These are phyloP conservation scores for Monosporozyma aquatica DNA, from an alignment of 805 yeast species.

Conservation along the genomic window DNA sequence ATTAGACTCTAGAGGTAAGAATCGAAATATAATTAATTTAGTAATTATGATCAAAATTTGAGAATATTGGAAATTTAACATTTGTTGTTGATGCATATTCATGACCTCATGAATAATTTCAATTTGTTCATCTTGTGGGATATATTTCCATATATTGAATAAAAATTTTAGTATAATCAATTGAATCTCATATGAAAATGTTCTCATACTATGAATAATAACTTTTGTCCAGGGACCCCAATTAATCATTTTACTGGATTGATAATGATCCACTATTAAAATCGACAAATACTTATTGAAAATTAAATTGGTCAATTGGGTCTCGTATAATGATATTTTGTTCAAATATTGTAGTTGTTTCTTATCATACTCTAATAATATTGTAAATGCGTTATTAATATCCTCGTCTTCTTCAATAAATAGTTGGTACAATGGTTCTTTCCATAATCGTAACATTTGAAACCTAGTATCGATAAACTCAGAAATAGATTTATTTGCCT, in stretches of 20 bases:
- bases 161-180: conserved; percentile 17
- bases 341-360: conserved; percentile 15
- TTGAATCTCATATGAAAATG: conserved; percentile 21
- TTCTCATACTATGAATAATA: conserved; percentile 18
- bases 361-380: conserved; percentile 19
- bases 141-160: conserved; percentile 24
- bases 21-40: not conserved
- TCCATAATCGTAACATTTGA: conserved; percentile 21
- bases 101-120: not conserved
- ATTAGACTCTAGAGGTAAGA: not conserved
- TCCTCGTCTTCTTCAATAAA: no score
- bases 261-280: conserved; percentile 16
- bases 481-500: not conserved
- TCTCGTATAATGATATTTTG: conserved; percentile 23
- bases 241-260: conserved; percentile 10
- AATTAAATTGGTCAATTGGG: conserved; percentile 18
- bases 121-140: conserved; percentile 11
- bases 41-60: not conserved
- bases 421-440: conserved; percentile 7
- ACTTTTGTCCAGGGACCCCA: conserved; percentile 26
- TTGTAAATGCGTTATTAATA: no score
- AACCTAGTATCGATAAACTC: conserved; percentile 19
- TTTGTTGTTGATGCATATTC: not conserved
- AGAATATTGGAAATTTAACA: not conserved
- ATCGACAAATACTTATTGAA: conserved; percentile 23